Base-by-base conservation (phyloP, 345 rosid genomes). In the Abelmoschus esculentus region DNA sequence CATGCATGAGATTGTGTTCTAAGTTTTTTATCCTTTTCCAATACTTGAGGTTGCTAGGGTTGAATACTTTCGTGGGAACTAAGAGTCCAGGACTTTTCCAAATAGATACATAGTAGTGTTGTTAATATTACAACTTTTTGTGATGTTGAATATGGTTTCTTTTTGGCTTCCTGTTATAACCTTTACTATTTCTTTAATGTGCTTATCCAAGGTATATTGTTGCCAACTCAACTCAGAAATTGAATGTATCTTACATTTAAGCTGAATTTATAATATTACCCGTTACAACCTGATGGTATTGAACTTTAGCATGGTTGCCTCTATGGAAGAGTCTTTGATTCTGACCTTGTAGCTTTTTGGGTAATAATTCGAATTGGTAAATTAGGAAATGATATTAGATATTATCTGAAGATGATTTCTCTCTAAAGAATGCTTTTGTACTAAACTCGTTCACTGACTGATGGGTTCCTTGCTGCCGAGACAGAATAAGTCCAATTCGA, bases 401-500 rank as follows among this genome's bases (percentile, higher is more conserved):
- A 46, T 61, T 34, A 61, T 40, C n/a, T 17, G 52, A 63, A 36
- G 29, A 38, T 4, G 29, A 17, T 44, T 2, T 44, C 14, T 12
- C 18, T n/a, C 15, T 15, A 32, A 7, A 7, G n/a, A 46, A 34
- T 60, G 2, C 34, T 64, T 53, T 2, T 40, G 19, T 14, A 8
- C 40, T 49, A 9, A 31, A 47, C 55, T 12, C 6, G 66, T 49
- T 71, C 40, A 47, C 28, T 47, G 57, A 19, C 31, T 52, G 67
- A 28, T 74, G 65, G 70, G 72, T 80, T 73, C 71, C 14, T 70
- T 63, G 42, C 15, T 58, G 32, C 40, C n/a, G 31, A 49, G 73
- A 71, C 85, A 89, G 96, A 90, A 85, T 10, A 88, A 84, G 72
- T 82, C 91, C 61, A 78, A 85, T 78, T 88, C 92, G 70, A 83